A percentile compares a stretch with the other conserved stretches of the same genome.
These are phyloP conservation scores for Cucumis melo DNA, from an alignment of 306 rosid species.

Conservation along the genomic window DNA sequence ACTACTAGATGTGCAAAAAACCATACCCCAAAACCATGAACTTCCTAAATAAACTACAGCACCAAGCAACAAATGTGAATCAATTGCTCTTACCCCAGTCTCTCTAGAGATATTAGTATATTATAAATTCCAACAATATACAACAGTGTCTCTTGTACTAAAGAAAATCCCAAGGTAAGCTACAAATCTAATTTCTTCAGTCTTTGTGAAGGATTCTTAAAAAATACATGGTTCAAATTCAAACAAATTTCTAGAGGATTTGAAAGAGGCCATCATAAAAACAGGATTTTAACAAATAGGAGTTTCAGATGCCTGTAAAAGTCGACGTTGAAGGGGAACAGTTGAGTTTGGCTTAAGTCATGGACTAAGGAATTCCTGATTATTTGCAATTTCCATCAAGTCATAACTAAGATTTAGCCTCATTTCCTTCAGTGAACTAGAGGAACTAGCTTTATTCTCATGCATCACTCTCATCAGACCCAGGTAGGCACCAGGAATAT, in stretches of 20 bases:
- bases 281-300: not conserved
- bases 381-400: not conserved
- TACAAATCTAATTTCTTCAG: not conserved
- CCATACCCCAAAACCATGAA: not conserved
- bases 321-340: not conserved
- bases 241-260: not conserved
- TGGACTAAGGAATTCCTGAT: not conserved
- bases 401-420: not conserved
- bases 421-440: not conserved
- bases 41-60: not conserved
- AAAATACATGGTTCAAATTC: not conserved
- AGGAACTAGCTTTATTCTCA: not conserved
- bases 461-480: too few relatives aligned
- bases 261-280: not conserved
- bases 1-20: not conserved
- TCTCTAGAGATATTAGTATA: not conserved
- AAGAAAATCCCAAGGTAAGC: not conserved
- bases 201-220: not conserved
- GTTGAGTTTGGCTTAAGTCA: not conserved
- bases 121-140: not conserved
- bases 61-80: not conserved
- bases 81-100: not conserved
- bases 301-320: not conserved
- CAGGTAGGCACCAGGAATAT: too few relatives aligned
- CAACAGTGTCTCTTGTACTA: not conserved